Evolutionary conservation across 2,329 filamentous ascomycete genomes (phyloP), one percentile per base, ranked within the genome.

Genomic region (Nemania serpens): DNA sequence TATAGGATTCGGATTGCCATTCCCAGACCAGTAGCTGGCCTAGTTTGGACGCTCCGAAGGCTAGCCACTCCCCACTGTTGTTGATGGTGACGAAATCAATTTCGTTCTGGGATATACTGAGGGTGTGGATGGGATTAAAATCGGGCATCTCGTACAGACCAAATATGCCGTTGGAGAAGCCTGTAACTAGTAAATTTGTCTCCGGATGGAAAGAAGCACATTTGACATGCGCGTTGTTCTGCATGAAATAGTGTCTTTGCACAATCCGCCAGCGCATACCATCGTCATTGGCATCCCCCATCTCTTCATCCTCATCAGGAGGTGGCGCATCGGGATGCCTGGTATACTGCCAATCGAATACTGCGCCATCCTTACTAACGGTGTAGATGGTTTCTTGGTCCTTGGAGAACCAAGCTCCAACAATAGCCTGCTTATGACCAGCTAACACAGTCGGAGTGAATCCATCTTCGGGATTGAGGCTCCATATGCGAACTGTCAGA

Each of bases 1-100:
- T 96, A 75, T 99, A 99, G 5, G 94, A 98, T 76, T 99, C 96
- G 0, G 95, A 99, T 74, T 98, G 94, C 93, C 96, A 99, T 75
- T 99, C 95, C 95, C 95, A 99, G 3, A 99, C 95, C 3, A 99
- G 80, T n/a, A 99, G 82, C 74, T 99, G 95, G 0, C 96, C 96
- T 5, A 97, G 83, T 70, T 96, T 96, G 1, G 95, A 96, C 0
- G 96, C 95, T 13, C 94, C 95, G 75, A 99, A 97, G 0, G 96
- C 96, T 20, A 99, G 80, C 95, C 95, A 99, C 78, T 98, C 94
- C 54, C 95, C 95, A 34, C 89, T 91, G 74, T 91, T 90, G 78
- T 98, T 99, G 72, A 97, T 92, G 0, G 93, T 91, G 58, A 98
- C 91, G 70, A 91, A 93, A 73, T 98, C 94, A 64, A 99, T 97